Percentiles rank a stretch among this genome's conserved stretches.
Conservation (phyloP, 2,329 filamentous ascomycete species). For the Venturia asperata region DNA sequence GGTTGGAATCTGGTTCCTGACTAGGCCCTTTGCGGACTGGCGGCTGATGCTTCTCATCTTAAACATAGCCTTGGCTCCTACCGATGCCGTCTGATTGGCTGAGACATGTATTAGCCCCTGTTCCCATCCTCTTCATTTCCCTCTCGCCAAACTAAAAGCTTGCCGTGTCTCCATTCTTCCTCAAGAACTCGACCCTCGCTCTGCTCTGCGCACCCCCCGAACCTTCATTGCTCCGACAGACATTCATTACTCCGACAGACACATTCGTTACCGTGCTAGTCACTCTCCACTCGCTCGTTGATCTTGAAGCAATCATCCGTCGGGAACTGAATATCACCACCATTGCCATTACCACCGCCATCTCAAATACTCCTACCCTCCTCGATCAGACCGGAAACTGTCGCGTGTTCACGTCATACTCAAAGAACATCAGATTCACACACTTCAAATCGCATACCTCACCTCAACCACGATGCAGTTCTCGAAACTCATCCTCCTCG, state of each 20-base stretch:
- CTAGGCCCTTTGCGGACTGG: background rate
- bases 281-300: slow-evolving; percentile 8
- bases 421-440: background rate
- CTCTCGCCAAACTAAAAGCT: background rate
- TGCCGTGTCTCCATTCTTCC: background rate
- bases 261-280: slow-evolving; percentile 6
- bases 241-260: background rate
- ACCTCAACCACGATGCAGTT: slow-evolving; percentile 1
- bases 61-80: background rate
- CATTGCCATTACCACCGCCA: background rate
- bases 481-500: slow-evolving; percentile 7
- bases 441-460: background rate
- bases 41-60: background rate
- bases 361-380: background rate
- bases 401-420: background rate
- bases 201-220: background rate
- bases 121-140: background rate
- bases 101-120: background rate
- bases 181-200: slow-evolving; percentile 7
- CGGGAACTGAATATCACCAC: background rate
- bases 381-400: no score
- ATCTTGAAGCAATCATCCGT: slow-evolving; percentile 3
- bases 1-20: background rate
- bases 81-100: background rate
- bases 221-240: no score